Evolutionary conservation across 1,284 basidiomycete genomes (phyloP), one percentile per base, ranked within the genome.

Genomic region (Trametes pubescens): DNA sequence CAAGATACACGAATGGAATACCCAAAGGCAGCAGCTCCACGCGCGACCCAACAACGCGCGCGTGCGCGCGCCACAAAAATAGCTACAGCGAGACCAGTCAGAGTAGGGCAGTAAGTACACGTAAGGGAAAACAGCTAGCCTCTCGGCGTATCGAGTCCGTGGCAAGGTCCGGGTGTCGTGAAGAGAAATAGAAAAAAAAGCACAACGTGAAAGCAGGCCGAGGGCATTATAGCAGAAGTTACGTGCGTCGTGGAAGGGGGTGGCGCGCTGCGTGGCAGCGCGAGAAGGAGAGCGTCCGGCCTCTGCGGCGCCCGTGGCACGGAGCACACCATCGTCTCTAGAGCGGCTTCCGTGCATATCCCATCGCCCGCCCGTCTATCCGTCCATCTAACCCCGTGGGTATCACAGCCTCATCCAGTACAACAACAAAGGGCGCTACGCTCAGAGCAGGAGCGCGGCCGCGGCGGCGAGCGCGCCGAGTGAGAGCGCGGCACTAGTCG

Each of bases 381-480:
- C 26, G n/a, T 24, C 51, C 43, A 40, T 29, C 47, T 22, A 34
- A 26, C 13, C 51, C 26, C n/a, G 37, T 21, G 14, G 32, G 51
- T 52, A 37, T 52, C 26, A 29, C 6, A 37, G 13, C 34, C 7
- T 11, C 11, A 26, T 32, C 18, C 21, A 38, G n/a, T n/a, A n/a
- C 22, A 46, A 29, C 22, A 10, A 29, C 10, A 51, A 0, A 11
- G 34, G 14, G 10, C 24, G 3, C 32, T 11, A 32, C 48, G 56
- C 55, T 63, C 51, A 69, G 35, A 69, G 64, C 35, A 69, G 68
- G 21, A 64, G n/a, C n/a, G 65, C 68, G 1, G 56, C 65, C 32
- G 65, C 68, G 10, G 68, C 68, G 51, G 55, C 18, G 51, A 66
- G 26, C 35, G 68, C 65, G 26, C 65, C 65, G 46, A 67, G 57